phyloP scores from a whole-genome alignment of 345 rosid species.

The Populus simonii region DNA sequence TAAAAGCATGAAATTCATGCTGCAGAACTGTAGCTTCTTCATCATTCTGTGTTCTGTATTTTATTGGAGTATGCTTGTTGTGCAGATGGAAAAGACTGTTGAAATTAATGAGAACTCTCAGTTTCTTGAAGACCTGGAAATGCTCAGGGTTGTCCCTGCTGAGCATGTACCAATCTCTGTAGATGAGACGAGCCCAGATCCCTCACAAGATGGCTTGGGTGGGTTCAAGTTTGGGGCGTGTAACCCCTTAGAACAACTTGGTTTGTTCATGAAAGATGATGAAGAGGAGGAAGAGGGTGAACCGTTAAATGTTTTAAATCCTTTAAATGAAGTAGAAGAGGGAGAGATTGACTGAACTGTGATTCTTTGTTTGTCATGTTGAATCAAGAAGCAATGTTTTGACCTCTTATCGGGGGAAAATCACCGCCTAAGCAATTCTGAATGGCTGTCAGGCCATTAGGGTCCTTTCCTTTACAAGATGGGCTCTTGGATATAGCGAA shows the following conservation, averaged over 20 bases:
- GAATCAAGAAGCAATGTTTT: not conserved
- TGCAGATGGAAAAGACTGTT: conserved; percentile 92
- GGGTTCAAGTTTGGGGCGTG: conserved; percentile 59
- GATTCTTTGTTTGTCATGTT: not conserved
- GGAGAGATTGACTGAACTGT: conserved; percentile 68
- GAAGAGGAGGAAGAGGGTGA: conserved; percentile 55
- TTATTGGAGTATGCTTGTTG: conserved; percentile 1
- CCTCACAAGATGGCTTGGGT: conserved; percentile 48
- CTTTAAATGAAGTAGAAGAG: conserved; percentile 56
- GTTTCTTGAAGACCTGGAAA: conserved; percentile 76
- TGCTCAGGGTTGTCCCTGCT: conserved; percentile 53
- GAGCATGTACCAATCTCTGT: conserved; percentile 48
- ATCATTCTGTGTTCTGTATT: not conserved
- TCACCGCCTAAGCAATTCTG: not conserved
- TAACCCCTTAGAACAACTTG: conserved; percentile 72
- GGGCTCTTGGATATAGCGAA: no score
- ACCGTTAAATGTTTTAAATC: conserved; percentile 27
- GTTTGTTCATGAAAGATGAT: conserved; percentile 67
- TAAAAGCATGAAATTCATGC: conserved; percentile 14
- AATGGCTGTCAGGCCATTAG: not conserved
- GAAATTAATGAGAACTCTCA: conserved; percentile 71
- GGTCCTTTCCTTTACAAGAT: no score
- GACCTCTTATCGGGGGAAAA: not conserved
- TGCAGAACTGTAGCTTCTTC: not conserved
- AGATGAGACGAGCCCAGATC: conserved; percentile 58